Percentiles rank a stretch among this genome's conserved stretches.
Evolutionary conservation across 352 stramenopile genomes (phyloP).

Genomic region (Pythium chondricola): DNA sequence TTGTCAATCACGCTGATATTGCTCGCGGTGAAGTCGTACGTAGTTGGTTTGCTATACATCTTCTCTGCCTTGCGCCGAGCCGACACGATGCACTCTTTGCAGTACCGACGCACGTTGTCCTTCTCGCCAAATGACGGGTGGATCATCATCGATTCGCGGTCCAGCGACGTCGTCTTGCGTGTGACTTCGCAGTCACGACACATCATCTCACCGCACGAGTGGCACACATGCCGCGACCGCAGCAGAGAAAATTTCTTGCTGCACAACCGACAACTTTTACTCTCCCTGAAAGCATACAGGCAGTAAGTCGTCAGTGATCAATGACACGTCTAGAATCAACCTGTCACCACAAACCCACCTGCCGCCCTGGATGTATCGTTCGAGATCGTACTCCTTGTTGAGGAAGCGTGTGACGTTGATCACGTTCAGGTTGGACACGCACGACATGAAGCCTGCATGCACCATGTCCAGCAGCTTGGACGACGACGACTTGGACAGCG

Average conservation of each 20-base stretch:
- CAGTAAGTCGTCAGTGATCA: background rate
- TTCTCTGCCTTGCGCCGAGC: constrained; percentile 38
- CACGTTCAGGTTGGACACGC: constrained; percentile 51
- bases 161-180: constrained; percentile 44
- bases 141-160: constrained; percentile 31
- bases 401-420: constrained; percentile 56
- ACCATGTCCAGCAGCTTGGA: constrained; percentile 18
- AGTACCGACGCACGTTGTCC: constrained; percentile 39
- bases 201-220: constrained; percentile 62
- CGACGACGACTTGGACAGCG: constrained; percentile 30
- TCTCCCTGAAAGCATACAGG: constrained; percentile 24
- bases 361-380: constrained; percentile 13
- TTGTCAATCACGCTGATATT: constrained; percentile 19
- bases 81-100: constrained; percentile 45
- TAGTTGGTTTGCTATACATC: constrained; percentile 19
- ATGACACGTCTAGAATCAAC: background rate
- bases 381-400: constrained; percentile 39
- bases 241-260: constrained; percentile 70
- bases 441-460: constrained; percentile 36
- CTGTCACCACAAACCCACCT: background rate
- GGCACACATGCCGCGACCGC: constrained; percentile 48
- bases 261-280: constrained; percentile 65
- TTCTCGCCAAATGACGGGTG: constrained; percentile 27
- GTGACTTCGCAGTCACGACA: constrained; percentile 59
- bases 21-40: constrained; percentile 29